A percentile compares a stretch with the other conserved stretches of the same genome.
These are phyloP conservation scores for Triticum monococcum DNA, from an alignment of 176 grass and related monocot genomes.

Conservation along the genomic window DNA sequence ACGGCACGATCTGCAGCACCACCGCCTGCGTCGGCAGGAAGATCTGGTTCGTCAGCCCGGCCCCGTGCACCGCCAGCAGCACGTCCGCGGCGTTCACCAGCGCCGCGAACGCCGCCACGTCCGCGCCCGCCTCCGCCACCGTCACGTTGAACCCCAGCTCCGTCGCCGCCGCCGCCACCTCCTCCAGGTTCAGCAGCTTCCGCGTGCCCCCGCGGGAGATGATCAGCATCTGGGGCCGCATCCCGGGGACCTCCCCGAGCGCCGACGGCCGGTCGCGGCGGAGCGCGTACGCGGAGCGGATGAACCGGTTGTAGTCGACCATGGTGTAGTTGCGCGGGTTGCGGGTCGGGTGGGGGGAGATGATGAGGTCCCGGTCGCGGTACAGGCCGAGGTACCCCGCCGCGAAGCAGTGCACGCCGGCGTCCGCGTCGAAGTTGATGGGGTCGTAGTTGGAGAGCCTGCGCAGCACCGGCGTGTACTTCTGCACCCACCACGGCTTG, in stretches of 20 bases:
- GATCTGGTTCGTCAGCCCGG: constrained; percentile 7
- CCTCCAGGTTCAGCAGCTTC: constrained; percentile 51
- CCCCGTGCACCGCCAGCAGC: neutral
- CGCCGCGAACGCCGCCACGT: neutral
- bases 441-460: constrained; percentile 3
- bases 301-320: constrained; percentile 61
- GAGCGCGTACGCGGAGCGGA: constrained; percentile 43
- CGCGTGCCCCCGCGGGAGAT: constrained; percentile 51
- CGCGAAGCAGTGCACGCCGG: constrained; percentile 67
- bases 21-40: constrained; percentile 6
- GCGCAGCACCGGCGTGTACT: constrained; percentile 2
- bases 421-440: constrained; percentile 24
- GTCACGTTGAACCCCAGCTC: constrained; percentile 9
- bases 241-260: constrained; percentile 46
- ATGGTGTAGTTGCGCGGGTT: constrained; percentile 69
- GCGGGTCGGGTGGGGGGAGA: constrained; percentile 51
- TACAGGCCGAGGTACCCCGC: constrained; percentile 46
- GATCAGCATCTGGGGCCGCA: constrained; percentile 54
- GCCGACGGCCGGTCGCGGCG: constrained; percentile 25
- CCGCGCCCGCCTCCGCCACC: neutral
- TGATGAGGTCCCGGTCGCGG: constrained; percentile 68
- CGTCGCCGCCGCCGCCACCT: neutral
- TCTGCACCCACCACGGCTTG: constrained; percentile 22
- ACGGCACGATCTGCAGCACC: constrained; percentile 7
- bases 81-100: neutral